Evolutionary conservation across 2,329 filamentous ascomycete species (phyloP), one percentile per base, ranked within the genome.

Genomic region (Coniochaeta sp.): DNA sequence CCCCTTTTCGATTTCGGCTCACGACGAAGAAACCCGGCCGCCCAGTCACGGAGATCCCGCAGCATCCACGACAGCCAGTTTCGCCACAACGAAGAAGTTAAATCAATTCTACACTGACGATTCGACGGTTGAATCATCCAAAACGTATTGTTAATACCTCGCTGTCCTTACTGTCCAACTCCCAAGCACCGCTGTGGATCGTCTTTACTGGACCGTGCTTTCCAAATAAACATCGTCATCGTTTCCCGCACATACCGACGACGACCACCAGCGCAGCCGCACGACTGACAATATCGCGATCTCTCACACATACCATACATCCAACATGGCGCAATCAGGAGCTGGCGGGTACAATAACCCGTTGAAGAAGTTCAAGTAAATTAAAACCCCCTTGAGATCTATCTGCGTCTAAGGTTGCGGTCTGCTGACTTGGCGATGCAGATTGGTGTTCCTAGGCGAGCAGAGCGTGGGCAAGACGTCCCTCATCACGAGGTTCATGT

Each of bases 391-490:
- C 16, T 6, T 19, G 31, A 57, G 31, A 28, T 16, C 31, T 8
- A n/a, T 40, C 38, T 4, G 16, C 16, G 9, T n/a, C n/a, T 19
- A 24, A 8, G 47, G 14, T 52, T 58, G 12, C 19, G n/a, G 52
- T 34, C 26, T 6, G 19, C 34, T 58, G 56, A 44, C 38, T 28
- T 36, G 44, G 38, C 36, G 12, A 33, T 64, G 61, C 69, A 96
- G 93, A 81, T 80, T 99, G 77, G 95, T 99, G 68, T 99, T 99
- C 77, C 81, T 99, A 64, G 95, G 95, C 72, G 95, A 99, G 80
- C 95, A 99, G 79, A 98, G 93, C 76, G 95, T 99, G 70, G 95
- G 95, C 73, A 99, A 99, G 81, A 99, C 95, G 34, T 99, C 95
- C 64, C 80, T 99, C 69, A 99, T 99, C 75, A 99, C 95, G 67